Evolutionary conservation across 1,284 basidiomycete species (phyloP).

Genomic region (Puccinia sorghi): DNA sequence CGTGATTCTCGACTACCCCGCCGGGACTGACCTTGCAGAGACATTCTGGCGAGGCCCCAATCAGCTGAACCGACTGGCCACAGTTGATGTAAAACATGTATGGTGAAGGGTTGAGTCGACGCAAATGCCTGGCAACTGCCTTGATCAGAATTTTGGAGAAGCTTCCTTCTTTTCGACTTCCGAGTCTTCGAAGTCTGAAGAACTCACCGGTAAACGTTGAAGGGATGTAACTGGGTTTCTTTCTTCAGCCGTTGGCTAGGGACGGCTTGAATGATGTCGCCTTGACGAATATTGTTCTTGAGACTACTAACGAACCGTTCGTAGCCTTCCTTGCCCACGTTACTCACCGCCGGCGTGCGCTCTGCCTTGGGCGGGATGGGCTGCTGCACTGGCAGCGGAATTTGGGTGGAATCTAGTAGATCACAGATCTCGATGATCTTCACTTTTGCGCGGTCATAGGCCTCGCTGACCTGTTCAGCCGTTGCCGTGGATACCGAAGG

Average conservation of each 20-base stretch:
- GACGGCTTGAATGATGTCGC: constrained; percentile 98
- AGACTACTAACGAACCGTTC: constrained; percentile 86
- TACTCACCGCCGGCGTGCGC: constrained; percentile 71
- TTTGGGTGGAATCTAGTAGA: constrained; percentile 67
- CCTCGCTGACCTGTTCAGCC: constrained; percentile 67
- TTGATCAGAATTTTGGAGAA: neutral
- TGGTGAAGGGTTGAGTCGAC: constrained; percentile 93
- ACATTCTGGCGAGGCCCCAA: constrained; percentile 96
- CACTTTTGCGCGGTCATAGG: constrained; percentile 76
- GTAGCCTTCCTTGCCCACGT: constrained; percentile 92
- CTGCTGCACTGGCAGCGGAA: constrained; percentile 65
- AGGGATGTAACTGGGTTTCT: constrained; percentile 86
- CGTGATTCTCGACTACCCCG: constrained; percentile 93
- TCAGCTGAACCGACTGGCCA: constrained; percentile 68
- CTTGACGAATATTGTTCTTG: constrained; percentile 90
- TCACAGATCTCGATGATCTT: constrained; percentile 76
- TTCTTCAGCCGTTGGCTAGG: constrained; percentile 87
- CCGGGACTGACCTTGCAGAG: constrained; percentile 85
- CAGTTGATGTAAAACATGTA: constrained; percentile 99
- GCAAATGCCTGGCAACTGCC: constrained; percentile 67
- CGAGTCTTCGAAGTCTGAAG: neutral
- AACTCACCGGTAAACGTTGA: constrained; percentile 69
- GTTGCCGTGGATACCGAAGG: constrained; percentile 63
- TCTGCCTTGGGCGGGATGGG: constrained; percentile 56
- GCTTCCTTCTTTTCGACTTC: neutral